Evolutionary conservation across 2,329 filamentous ascomycete genomes (phyloP).

Genomic region (Fonsecaea pugnacius): DNA sequence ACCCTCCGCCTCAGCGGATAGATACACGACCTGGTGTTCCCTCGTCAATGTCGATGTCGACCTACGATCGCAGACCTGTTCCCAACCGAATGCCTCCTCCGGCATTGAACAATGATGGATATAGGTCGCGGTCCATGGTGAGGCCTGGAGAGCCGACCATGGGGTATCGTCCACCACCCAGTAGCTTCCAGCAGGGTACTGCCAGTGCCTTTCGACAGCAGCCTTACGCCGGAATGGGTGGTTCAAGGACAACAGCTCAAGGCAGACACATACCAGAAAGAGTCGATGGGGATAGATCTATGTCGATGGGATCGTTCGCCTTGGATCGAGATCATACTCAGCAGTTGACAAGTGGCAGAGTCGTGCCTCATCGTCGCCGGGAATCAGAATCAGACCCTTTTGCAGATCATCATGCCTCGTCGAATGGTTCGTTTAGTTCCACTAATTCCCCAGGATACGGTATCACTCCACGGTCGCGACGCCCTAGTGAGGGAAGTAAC

Average conservation of each 20-base stretch:
- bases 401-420: conserved; percentile 32
- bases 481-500: conserved; percentile 50
- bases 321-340: conserved; percentile 76
- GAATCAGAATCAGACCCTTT: conserved; percentile 56
- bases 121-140: conserved; percentile 91
- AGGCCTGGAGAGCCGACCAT: conserved; percentile 71
- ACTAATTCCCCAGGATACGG: conserved; percentile 32
- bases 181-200: conserved; percentile 67
- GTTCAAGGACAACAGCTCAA: conserved; percentile 81
- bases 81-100: conserved; percentile 65
- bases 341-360: conserved; percentile 81
- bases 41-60: conserved; percentile 41
- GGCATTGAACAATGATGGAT: conserved; percentile 81
- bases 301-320: conserved; percentile 89
- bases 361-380: conserved; percentile 77
- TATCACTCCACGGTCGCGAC: conserved; percentile 43
- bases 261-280: conserved; percentile 89
- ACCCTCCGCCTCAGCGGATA: conserved; percentile 72
- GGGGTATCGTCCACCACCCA: conserved; percentile 65
- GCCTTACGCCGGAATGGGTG: conserved; percentile 64
- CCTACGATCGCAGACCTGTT: conserved; percentile 64
- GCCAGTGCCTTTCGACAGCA: conserved; percentile 79
- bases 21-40: conserved; percentile 61
- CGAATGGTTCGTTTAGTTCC: conserved; percentile 32
- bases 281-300: conserved; percentile 88